Percentiles rank a stretch among this genome's conserved stretches.
phyloP scores from a whole-genome alignment of 441 rosid species.

The Mallotus repandus region DNA sequence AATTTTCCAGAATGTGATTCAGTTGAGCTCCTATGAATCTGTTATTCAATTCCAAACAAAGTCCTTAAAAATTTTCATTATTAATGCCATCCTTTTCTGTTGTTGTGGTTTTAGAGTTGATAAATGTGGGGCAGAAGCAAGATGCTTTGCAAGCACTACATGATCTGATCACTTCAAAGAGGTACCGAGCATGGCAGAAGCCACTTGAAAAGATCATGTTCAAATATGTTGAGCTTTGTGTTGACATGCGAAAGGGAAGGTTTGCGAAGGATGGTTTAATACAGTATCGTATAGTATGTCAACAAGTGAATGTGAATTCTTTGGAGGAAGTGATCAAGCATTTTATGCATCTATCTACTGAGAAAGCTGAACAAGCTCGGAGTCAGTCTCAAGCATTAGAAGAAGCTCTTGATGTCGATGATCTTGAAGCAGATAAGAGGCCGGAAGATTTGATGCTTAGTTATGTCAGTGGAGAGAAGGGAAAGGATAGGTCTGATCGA shows the following conservation, averaged over 20 bases:
- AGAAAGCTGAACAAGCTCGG: conserved; percentile 97
- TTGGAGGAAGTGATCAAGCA: conserved; percentile 99
- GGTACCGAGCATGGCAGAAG: conserved; percentile 96
- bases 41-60: too few species aligned
- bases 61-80: too few species aligned
- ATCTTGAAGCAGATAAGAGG: conserved; percentile 95
- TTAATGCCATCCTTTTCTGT: too few species aligned
- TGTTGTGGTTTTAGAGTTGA: conserved; percentile 55
- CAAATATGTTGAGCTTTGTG: conserved; percentile 94
- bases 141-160: conserved; percentile 96
- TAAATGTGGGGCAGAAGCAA: conserved; percentile 98
- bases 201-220: conserved; percentile 89
- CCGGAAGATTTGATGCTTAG: conserved; percentile 98
- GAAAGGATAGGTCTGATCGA: conserved; percentile 96
- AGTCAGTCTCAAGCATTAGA: conserved; percentile 87
- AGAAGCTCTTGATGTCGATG: conserved; percentile 99
- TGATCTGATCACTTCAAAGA: conserved; percentile 84
- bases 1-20: too few species aligned
- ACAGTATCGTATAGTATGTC: conserved; percentile 92
- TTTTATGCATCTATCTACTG: conserved; percentile 90
- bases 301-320: conserved; percentile 92
- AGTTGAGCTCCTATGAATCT: too few species aligned
- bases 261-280: conserved; percentile 98
- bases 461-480: conserved; percentile 98
- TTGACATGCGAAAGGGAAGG: conserved; percentile 87